Conservation (phyloP, 371 early-diverging fungal species). For the Mucor irregularis region DNA sequence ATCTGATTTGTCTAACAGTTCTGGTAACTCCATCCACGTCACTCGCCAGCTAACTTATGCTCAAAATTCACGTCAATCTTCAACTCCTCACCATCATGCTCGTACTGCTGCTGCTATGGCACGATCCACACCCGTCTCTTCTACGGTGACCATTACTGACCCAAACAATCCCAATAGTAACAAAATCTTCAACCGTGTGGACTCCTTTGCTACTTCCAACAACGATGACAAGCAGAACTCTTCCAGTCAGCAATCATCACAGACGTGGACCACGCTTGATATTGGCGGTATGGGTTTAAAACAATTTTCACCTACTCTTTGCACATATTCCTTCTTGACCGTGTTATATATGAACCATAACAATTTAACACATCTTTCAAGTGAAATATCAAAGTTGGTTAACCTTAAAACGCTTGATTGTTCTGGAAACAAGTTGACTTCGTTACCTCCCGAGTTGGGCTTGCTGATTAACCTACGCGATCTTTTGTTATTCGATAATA, state of each 20-base stretch:
- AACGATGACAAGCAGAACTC: conserved; percentile 29
- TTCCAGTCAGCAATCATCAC: neutral
- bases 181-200: conserved; percentile 34
- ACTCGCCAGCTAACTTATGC: conserved; percentile 74
- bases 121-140: conserved; percentile 40
- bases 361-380: conserved; percentile 73
- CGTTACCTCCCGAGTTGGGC: conserved; percentile 91
- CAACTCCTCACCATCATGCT: conserved; percentile 88
- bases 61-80: conserved; percentile 70
- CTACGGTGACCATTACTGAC: conserved; percentile 59
- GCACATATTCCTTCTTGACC: conserved; percentile 81
- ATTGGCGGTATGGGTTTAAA: conserved; percentile 90
- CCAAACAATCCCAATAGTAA: conserved; percentile 53
- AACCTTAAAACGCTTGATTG: conserved; percentile 76
- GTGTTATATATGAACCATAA: conserved; percentile 93
- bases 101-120: conserved; percentile 71
- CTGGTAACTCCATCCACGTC: conserved; percentile 41
- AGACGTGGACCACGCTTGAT: conserved; percentile 82
- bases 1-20: conserved; percentile 10
- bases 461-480: conserved; percentile 82
- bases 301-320: conserved; percentile 72
- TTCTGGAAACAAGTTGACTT: conserved; percentile 89
- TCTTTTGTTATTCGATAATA: conserved; percentile 93
- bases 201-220: neutral
- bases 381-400: conserved; percentile 72